These are phyloP conservation scores for Ceratocystis albifundus DNA, from an alignment of 2,329 filamentous ascomycete species.

Conservation along the genomic window DNA sequence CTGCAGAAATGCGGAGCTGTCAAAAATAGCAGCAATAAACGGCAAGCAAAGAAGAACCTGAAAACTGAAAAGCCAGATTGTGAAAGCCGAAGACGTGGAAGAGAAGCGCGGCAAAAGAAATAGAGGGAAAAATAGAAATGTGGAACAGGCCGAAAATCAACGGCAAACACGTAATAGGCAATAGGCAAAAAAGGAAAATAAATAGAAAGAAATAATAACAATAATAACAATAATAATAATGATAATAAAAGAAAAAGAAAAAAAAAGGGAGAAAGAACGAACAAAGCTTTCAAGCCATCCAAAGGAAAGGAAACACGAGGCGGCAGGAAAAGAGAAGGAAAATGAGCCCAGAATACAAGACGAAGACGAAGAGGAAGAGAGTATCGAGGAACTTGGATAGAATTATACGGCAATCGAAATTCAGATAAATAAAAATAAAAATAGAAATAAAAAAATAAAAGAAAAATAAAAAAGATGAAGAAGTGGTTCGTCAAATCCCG, in stretches of 20 bases:
- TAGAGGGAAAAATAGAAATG: neutral
- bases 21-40: constrained; percentile 1
- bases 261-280: neutral
- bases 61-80: neutral
- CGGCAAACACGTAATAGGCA: neutral
- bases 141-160: neutral
- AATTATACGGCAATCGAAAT: neutral
- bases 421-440: too few relatives aligned
- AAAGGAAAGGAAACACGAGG: neutral
- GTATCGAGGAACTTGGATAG: neutral
- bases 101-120: neutral
- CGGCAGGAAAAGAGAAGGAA: constrained; percentile 9
- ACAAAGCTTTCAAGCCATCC: neutral
- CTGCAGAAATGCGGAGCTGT: neutral
- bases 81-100: too few relatives aligned
- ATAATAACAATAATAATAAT: too few relatives aligned
- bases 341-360: neutral
- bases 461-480: too few relatives aligned
- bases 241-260: too few relatives aligned
- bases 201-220: too few relatives aligned
- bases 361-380: too few relatives aligned
- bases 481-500: too few relatives aligned
- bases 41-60: neutral
- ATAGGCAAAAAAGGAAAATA: neutral
- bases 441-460: too few relatives aligned